phyloP scores from a whole-genome alignment of 129 eudicot species.

The Glebionis coronaria region DNA sequence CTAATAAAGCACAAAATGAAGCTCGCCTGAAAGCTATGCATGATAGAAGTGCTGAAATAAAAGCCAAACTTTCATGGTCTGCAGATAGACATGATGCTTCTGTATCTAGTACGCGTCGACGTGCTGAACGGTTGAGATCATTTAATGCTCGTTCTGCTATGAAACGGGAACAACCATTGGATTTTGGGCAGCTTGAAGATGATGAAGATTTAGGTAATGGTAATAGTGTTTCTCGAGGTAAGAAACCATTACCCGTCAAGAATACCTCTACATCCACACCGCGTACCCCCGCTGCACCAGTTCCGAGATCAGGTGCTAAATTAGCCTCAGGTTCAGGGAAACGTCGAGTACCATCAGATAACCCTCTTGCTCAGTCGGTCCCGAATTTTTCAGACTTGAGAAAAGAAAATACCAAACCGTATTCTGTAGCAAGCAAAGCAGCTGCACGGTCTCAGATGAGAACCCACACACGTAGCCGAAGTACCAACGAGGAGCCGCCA shows the following conservation, averaged over 20 bases:
- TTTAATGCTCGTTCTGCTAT: constrained; percentile 47
- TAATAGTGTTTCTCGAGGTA: constrained; percentile 37
- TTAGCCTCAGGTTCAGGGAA: constrained; percentile 52
- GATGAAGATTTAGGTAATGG: constrained; percentile 50
- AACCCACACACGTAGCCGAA: constrained; percentile 72
- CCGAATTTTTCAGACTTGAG: constrained; percentile 87
- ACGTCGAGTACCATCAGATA: constrained; percentile 66
- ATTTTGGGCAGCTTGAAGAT: constrained; percentile 64
- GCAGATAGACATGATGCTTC: constrained; percentile 58
- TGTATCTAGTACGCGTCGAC: constrained; percentile 47
- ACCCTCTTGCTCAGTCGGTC: constrained; percentile 85
- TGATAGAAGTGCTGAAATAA: constrained; percentile 73
- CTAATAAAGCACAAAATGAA: constrained; percentile 79
- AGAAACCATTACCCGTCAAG: constrained; percentile 50
- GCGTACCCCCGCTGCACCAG: constrained; percentile 46
- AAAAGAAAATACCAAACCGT: constrained; percentile 89
- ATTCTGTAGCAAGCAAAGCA: constrained; percentile 55
- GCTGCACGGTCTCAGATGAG: constrained; percentile 56
- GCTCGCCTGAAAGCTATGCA: constrained; percentile 85
- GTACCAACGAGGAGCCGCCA: constrained; percentile 60
- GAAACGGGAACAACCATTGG: constrained; percentile 63
- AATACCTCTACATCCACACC: constrained; percentile 56
- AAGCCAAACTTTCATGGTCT: constrained; percentile 60
- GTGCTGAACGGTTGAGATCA: constrained; percentile 75
- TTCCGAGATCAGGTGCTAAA: constrained; percentile 47